These are phyloP conservation scores for Fusarium papillatum DNA, from an alignment of 2,329 filamentous ascomycete genomes.

Conservation along the genomic window DNA sequence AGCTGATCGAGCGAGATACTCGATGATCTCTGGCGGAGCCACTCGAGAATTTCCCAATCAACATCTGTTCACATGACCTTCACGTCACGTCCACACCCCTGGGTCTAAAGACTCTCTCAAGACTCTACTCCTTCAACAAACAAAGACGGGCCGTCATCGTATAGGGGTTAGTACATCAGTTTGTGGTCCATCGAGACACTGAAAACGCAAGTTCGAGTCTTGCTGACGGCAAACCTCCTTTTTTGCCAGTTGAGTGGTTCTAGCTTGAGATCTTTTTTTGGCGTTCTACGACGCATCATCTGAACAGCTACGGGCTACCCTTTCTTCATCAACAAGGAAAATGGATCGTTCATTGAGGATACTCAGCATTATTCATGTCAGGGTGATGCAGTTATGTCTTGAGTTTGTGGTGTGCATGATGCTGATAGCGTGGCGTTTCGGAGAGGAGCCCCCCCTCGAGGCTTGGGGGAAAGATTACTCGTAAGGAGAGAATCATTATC, in stretches of 20 bases:
- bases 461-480: not conserved
- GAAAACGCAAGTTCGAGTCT: slow-evolving; percentile 9
- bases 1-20: too few relatives aligned
- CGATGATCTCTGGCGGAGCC: too few relatives aligned
- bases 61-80: not conserved
- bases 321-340: not conserved
- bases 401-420: not conserved
- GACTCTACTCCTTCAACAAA: not conserved
- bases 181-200: not conserved
- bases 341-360: accelerated
- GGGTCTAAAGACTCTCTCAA: not conserved
- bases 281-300: not conserved
- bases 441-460: not conserved
- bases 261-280: not conserved
- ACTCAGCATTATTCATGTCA: not conserved
- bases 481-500: not conserved
- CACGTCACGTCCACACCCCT: not conserved
- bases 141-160: slow-evolving; percentile 1
- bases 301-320: accelerated
- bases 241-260: not conserved
- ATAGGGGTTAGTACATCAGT: slow-evolving; percentile 9
- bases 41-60: too few relatives aligned
- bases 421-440: not conserved
- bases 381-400: not conserved
- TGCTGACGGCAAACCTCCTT: not conserved